Base-by-base conservation (phyloP, 2,329 filamentous ascomycete species). In the Aureobasidium subglaciale region DNA sequence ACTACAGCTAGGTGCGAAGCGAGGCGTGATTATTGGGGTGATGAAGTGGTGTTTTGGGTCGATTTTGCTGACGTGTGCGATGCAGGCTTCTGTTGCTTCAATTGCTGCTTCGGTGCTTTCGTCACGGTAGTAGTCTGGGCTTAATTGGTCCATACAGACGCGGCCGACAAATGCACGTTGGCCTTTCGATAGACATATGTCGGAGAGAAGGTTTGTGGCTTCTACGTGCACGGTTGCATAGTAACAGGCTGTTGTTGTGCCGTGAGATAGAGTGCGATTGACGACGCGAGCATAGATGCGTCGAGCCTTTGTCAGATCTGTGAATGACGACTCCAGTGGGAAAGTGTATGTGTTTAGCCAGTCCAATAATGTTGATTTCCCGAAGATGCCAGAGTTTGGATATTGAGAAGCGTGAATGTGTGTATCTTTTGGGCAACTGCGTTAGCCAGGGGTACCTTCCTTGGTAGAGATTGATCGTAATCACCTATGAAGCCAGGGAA, bases 321-420 rank as follows among this genome's bases (percentile, higher is more conserved):
- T 73, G 58, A 96, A 83, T 9, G 87, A 90, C 1, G 85, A 78
- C 71, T 99, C 93, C 60, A 96, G 81, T 0, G 93, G 93, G 67
- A 97, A 99, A 0, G 93, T 99, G 75, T 99, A 97, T 15, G 79
- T 93, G 64, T 91, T 82, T 5, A 99, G 78, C 93, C 93, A 99
- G 72, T 93, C 87, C 13, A 99, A 81, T 29, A 99, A 84, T 0
- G 92, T 96, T 0, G 88, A 86, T 62, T 91, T 93, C 65, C 93
- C 93, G 68, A 97, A 97, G 60, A 99, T 86, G 58, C 93, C 93
- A 1, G 84, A 83, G 67, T 99, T 99, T 57, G 92, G 90, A 65
- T 96, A 96, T 73, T 99, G 93, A 0, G 91, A 82, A 8, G 93
- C 93, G 69, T 99, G 93, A 57, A 96, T 87, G 69, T 99, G 93